These are phyloP conservation scores for Ophiostoma fasciatum DNA, from an alignment of 2,329 filamentous ascomycete species.

Conservation along the genomic window DNA sequence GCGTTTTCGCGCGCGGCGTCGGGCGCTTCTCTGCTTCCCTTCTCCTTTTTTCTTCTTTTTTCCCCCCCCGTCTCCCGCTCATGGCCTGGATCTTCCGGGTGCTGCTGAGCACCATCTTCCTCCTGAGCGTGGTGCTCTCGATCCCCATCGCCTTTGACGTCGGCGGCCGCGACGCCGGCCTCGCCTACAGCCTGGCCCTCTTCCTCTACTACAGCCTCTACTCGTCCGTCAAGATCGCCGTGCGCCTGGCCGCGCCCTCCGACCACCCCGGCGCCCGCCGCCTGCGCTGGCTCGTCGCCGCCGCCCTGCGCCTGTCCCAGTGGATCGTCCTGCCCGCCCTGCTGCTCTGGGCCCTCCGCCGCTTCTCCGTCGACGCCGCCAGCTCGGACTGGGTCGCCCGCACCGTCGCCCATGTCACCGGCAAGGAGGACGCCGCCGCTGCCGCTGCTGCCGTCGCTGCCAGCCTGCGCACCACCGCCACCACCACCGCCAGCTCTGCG, in stretches of 20 bases:
- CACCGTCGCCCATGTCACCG: slow-evolving; percentile 11
- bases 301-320: slow-evolving; percentile 60
- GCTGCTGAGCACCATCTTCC: slow-evolving; percentile 69
- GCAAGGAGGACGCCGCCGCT: neutral
- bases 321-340: slow-evolving; percentile 75
- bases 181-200: slow-evolving; percentile 83
- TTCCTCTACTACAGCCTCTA: slow-evolving; percentile 85
- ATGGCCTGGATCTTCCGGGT: slow-evolving; percentile 77
- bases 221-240: slow-evolving; percentile 59
- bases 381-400: slow-evolving; percentile 14
- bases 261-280: slow-evolving; percentile 41
- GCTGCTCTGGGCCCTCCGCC: slow-evolving; percentile 88
- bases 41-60: neutral
- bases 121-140: slow-evolving; percentile 84
- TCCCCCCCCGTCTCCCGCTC: slow-evolving; percentile 5
- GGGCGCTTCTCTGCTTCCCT: neutral
- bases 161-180: slow-evolving; percentile 81
- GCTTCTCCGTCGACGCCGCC: slow-evolving; percentile 84
- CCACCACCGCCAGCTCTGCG: neutral
- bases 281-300: slow-evolving; percentile 56
- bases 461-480: neutral
- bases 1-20: slow-evolving; percentile 6
- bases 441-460: neutral
- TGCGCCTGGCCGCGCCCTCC: slow-evolving; percentile 39
- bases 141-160: slow-evolving; percentile 97